These are phyloP conservation scores for Suillus ampliporus DNA, from an alignment of 768 basidiomycete species.

Conservation along the genomic window DNA sequence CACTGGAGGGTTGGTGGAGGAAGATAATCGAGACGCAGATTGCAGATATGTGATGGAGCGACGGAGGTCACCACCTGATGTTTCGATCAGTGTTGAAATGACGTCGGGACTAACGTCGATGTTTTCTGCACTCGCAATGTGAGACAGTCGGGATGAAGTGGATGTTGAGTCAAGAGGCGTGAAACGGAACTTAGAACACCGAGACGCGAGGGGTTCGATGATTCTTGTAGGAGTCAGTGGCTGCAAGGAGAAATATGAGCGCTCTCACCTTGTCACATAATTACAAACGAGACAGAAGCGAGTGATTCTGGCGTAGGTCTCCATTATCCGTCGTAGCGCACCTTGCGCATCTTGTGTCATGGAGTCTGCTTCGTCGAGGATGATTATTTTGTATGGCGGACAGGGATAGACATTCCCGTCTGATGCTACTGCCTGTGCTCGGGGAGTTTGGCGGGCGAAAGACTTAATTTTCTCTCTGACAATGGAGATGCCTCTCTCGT, in stretches of 20 bases:
- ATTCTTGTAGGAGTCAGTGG: conserved; percentile 60
- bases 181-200: conserved; percentile 99
- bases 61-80: conserved; percentile 91
- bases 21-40: conserved; percentile 88
- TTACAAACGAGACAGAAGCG: conserved; percentile 99
- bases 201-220: conserved; percentile 97
- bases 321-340: conserved; percentile 98
- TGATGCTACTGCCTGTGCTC: conserved; percentile 73
- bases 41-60: conserved; percentile 98
- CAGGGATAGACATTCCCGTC: conserved; percentile 90
- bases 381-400: conserved; percentile 98
- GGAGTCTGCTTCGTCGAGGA: conserved; percentile 98
- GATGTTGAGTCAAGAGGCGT: conserved; percentile 86
- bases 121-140: conserved; percentile 81
- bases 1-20: conserved; percentile 72
- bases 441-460: conserved; percentile 92
- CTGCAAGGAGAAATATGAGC: conserved; percentile 3
- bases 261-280: conserved; percentile 92
- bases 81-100: conserved; percentile 72
- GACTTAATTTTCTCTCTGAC: conserved; percentile 99
- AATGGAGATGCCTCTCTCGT: conserved; percentile 96
- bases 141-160: conserved; percentile 71
- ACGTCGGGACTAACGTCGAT: conserved; percentile 64
- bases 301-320: conserved; percentile 96
- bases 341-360: conserved; percentile 99